A percentile compares a stretch with the other conserved stretches of the same genome.
Evolutionary conservation across 2,329 filamentous ascomycete genomes (phyloP).

Genomic region (Ascochyta clinopodiicola): DNA sequence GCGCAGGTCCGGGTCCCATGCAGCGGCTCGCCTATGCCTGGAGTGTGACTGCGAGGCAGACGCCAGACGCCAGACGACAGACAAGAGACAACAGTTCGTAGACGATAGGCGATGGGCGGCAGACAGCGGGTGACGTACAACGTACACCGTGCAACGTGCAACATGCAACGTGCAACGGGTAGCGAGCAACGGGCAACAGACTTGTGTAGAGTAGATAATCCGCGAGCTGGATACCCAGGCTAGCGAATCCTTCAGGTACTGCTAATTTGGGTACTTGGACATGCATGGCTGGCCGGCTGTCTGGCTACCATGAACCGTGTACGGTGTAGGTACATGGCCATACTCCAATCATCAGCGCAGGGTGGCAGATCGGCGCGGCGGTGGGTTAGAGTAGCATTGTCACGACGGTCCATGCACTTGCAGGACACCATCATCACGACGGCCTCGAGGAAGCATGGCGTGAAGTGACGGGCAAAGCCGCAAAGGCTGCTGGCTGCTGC

Average conservation of each 20-base stretch:
- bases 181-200: neutral
- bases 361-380: conserved; percentile 9
- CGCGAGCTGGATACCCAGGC: conserved; percentile 5
- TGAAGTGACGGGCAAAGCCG: neutral
- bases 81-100: no score
- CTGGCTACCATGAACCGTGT: neutral
- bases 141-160: no score
- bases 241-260: conserved; percentile 17
- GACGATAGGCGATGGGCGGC: no score
- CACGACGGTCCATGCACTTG: conserved; percentile 6
- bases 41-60: neutral
- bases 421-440: conserved; percentile 7
- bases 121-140: neutral
- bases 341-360: conserved; percentile 4
- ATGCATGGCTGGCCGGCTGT: neutral
- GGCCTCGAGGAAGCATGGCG: conserved; percentile 11
- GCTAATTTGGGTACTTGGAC: conserved; percentile 9
- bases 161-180: no score
- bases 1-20: conserved; percentile 11
- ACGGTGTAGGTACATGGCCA: neutral
- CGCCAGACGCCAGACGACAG: neutral
- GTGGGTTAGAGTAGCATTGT: conserved; percentile 15
- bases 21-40: conserved; percentile 12
- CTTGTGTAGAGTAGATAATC: conserved; percentile 2
- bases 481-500: neutral